Conservation (phyloP, 352 stramenopile species). For the Phytophthora fragariaefolia region DNA sequence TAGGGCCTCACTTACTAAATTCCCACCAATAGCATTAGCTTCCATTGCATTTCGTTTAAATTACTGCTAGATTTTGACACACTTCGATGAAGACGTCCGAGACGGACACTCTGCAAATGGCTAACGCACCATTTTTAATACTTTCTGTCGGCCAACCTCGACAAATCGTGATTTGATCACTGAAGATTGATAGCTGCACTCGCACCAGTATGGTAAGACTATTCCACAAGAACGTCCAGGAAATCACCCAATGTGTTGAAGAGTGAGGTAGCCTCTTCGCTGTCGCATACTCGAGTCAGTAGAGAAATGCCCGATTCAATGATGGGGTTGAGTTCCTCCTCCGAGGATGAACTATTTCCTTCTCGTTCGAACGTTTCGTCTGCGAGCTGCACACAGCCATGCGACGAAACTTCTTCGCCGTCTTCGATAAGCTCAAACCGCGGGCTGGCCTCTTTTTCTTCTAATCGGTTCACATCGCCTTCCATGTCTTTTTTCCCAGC, state of each 20-base stretch:
- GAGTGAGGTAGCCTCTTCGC: slow-evolving; percentile 60
- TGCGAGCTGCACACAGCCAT: slow-evolving; percentile 13
- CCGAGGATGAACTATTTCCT: slow-evolving; percentile 10
- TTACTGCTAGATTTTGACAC: too few species aligned
- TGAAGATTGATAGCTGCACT: too few species aligned
- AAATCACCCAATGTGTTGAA: slow-evolving; percentile 80
- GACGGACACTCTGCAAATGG: too few species aligned
- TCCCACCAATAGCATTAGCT: too few species aligned
- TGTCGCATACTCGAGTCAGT: slow-evolving; percentile 63
- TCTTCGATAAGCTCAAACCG: slow-evolving; percentile 52
- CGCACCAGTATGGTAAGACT: slow-evolving; percentile 8
- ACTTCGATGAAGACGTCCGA: too few species aligned
- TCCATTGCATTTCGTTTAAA: too few species aligned
- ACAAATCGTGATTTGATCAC: background rate
- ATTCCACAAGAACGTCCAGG: slow-evolving; percentile 69
- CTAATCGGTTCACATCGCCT: slow-evolving; percentile 3
- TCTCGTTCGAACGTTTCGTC: slow-evolving; percentile 30
- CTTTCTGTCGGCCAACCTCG: background rate
- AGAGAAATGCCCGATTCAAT: slow-evolving; percentile 61
- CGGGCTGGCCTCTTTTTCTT: slow-evolving; percentile 15
- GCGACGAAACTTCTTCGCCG: slow-evolving; percentile 10
- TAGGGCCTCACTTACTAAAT: too few species aligned
- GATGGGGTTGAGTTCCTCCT: slow-evolving; percentile 38
- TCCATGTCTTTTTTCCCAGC: slow-evolving; percentile 9
- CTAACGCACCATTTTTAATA: too few species aligned